Percentiles rank a stretch among this genome's conserved stretches.
These are phyloP conservation scores for Trypanosoma theileri DNA, from an alignment of 208 protist species.

Conservation along the genomic window DNA sequence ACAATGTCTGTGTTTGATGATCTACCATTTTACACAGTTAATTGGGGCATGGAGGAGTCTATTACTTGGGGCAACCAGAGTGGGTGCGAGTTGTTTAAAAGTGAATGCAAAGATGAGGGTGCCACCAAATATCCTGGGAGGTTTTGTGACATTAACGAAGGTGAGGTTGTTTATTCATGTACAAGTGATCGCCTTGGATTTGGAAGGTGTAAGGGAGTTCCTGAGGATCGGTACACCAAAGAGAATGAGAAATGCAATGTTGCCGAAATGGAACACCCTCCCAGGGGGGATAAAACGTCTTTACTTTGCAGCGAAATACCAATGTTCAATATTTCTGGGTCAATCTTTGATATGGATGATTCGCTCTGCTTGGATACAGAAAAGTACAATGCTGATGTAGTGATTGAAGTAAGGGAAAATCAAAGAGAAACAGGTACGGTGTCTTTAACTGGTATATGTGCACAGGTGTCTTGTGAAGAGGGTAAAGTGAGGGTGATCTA, in stretches of 20 bases:
- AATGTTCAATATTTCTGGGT: too few species aligned
- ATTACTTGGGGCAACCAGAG: conserved; percentile 24
- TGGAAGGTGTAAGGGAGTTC: too few species aligned
- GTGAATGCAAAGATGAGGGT: conserved; percentile 20
- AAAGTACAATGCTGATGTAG: too few species aligned
- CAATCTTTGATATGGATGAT: too few species aligned
- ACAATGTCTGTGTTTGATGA: conserved; percentile 29
- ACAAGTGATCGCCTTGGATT: too few species aligned
- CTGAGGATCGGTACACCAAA: too few species aligned
- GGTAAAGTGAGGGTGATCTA: neutral
- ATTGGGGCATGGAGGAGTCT: conserved; percentile 27
- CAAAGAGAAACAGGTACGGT: too few species aligned
- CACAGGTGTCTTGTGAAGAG: neutral
- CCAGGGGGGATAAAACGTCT: too few species aligned
- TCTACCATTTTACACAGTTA: conserved; percentile 27
- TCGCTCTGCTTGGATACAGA: conserved; percentile 1
- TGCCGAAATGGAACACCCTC: too few species aligned
- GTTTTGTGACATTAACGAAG: conserved; percentile 29
- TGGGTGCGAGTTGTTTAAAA: conserved; percentile 25
- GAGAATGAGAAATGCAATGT: neutral
- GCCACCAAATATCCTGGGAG: conserved; percentile 12
- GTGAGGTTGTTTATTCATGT: too few species aligned
- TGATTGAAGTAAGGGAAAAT: neutral
- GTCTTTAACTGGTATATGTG: neutral
- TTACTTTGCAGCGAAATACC: too few species aligned